Percentiles rank a stretch among this genome's conserved stretches.
These are phyloP conservation scores for Porcisia hertigi DNA, from an alignment of 208 protist genomes.

Conservation along the genomic window DNA sequence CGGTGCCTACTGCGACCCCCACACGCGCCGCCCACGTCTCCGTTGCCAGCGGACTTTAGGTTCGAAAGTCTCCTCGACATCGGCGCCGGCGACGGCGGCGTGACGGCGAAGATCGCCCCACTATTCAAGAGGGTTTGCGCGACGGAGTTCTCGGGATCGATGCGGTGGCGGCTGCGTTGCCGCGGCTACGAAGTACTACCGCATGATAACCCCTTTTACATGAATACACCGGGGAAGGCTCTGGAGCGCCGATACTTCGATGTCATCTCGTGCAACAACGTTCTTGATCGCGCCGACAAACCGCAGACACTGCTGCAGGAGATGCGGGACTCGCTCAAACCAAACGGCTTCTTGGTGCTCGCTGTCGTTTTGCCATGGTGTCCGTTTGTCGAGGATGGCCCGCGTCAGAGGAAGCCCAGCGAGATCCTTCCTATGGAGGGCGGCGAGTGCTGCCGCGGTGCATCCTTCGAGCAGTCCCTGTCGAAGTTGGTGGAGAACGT, in stretches of 20 bases:
- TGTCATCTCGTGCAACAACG: constrained; percentile 79
- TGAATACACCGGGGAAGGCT: constrained; percentile 3
- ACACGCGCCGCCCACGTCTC: background rate
- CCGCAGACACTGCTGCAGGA: constrained; percentile 58
- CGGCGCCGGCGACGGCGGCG: constrained; percentile 83
- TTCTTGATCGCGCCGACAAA: constrained; percentile 80
- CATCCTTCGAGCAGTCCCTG: constrained; percentile 69
- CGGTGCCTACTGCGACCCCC: constrained; percentile 45
- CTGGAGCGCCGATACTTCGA: constrained; percentile 53
- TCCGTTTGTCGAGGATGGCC: constrained; percentile 81
- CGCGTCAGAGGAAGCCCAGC: constrained; percentile 46
- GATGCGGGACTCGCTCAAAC: constrained; percentile 67
- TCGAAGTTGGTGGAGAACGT: constrained; percentile 76
- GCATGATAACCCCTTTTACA: constrained; percentile 51
- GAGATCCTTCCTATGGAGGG: constrained; percentile 81
- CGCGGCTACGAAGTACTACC: constrained; percentile 73
- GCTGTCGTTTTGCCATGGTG: constrained; percentile 90
- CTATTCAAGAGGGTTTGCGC: constrained; percentile 56
- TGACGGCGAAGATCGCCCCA: constrained; percentile 61
- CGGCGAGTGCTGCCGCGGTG: constrained; percentile 74
- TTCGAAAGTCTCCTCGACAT: constrained; percentile 38
- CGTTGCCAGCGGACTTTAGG: constrained; percentile 16
- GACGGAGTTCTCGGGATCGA: constrained; percentile 75
- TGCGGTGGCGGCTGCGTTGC: constrained; percentile 79
- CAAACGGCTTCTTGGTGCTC: constrained; percentile 62